These are phyloP conservation scores for Corinectria fuckeliana DNA, from an alignment of 2,329 filamentous ascomycete genomes.

Conservation along the genomic window DNA sequence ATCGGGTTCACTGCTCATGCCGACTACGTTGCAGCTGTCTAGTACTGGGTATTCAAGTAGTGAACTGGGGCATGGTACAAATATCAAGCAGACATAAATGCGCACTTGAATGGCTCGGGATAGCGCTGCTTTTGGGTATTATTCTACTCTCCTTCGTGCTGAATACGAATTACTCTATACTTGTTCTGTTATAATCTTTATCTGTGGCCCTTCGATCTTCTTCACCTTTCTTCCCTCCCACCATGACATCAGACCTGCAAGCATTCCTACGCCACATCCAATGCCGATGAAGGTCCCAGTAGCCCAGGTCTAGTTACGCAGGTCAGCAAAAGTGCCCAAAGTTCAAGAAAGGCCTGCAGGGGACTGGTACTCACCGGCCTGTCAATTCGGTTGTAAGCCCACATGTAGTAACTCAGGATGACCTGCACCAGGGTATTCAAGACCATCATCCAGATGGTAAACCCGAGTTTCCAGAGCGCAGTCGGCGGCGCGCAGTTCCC, in stretches of 20 bases:
- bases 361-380: slow-evolving; percentile 5
- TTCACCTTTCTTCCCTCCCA: not conserved
- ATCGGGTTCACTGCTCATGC: no score
- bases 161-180: not conserved
- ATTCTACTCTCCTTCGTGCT: not conserved
- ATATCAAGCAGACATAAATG: no score
- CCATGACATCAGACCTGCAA: not conserved
- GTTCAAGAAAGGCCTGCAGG: not conserved
- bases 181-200: not conserved
- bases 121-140: no score
- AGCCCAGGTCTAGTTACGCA: not conserved
- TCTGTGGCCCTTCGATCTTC: not conserved
- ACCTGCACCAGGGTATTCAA: slow-evolving; percentile 7
- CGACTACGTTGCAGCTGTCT: no score
- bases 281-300: not conserved
- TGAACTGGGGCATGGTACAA: no score
- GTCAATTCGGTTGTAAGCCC: slow-evolving; percentile 11
- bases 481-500: slow-evolving; percentile 10
- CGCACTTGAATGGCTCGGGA: no score
- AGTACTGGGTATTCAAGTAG: no score
- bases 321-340: not conserved
- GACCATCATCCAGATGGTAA: slow-evolving; percentile 21
- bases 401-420: slow-evolving; percentile 14
- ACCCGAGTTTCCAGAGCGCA: slow-evolving; percentile 12
- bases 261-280: not conserved